Percentiles rank a stretch among this genome's conserved stretches.
phyloP scores from a whole-genome alignment of 164 flowering plant species.

The Nymphaea thermarum region DNA sequence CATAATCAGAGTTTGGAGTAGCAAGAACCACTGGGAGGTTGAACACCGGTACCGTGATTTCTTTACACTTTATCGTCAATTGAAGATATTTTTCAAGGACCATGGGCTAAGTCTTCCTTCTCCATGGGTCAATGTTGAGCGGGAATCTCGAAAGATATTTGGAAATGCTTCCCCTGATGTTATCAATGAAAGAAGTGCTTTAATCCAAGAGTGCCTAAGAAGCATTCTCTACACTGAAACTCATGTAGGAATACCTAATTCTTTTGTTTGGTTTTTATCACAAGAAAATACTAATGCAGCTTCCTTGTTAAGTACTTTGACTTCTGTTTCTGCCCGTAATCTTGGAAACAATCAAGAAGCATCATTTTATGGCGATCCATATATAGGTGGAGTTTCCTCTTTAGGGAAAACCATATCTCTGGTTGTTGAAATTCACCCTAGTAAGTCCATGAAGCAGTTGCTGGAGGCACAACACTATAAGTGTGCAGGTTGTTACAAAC shows the following conservation, averaged over 20 bases:
- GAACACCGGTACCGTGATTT: conserved; percentile 94
- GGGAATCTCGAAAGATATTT: conserved; percentile 75
- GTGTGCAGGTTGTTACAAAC: conserved; percentile 85
- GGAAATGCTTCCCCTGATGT: conserved; percentile 85
- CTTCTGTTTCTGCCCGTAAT: conserved; percentile 9
- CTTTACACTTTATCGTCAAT: conserved; percentile 50
- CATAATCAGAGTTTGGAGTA: conserved; percentile 67
- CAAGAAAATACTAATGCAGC: conserved; percentile 36
- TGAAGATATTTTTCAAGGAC: conserved; percentile 47
- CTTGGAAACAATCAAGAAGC: not conserved
- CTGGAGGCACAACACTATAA: conserved; percentile 67
- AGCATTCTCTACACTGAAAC: conserved; percentile 44
- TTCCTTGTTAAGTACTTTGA: conserved; percentile 17
- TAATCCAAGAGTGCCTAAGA: conserved; percentile 77
- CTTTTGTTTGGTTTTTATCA: conserved; percentile 61
- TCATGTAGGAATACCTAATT: conserved; percentile 30
- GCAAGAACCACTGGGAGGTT: conserved; percentile 72
- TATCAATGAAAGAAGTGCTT: conserved; percentile 64
- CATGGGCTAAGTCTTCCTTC: conserved; percentile 65
- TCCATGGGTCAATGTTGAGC: conserved; percentile 73
- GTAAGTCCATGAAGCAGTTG: conserved; percentile 57
- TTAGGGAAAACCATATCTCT: conserved; percentile 80
- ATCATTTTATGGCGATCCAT: conserved; percentile 3
- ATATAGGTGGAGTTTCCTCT: conserved; percentile 16
- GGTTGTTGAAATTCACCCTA: conserved; percentile 49